Base-by-base conservation (phyloP, 148 eudicot species). In the Fagopyrum tataricum region DNA sequence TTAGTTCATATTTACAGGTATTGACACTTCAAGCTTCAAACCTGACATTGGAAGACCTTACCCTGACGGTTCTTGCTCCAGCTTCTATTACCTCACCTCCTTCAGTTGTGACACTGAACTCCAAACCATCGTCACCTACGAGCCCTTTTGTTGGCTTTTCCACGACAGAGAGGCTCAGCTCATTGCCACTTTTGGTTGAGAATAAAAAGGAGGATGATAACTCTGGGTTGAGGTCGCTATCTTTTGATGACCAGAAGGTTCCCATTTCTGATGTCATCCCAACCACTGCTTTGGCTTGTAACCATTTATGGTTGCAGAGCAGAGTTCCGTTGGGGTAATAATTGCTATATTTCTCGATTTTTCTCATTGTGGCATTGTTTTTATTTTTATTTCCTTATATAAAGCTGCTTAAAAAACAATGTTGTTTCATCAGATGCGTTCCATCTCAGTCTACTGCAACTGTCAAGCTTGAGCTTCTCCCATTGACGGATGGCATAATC, bases 1-100 rank as follows among this genome's bases (percentile, higher is more conserved):
- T 43, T 69, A 20, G n/a, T 85, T 72, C 68, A 68, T 78, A 26
- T 55, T 73, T 62, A 61, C 83, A 95, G 98, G 97, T 91, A 5
- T 86, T 91, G 83, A 95, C 98, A 71, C 97, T 95, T 85, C 97
- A 95, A 74, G 98, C 97, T 67, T 91, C 98, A 81, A 95, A 95
- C 82, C 82, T 95, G 77, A 91, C 97, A 13, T 79, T 93, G 44
- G 89, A 95, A 76, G 92, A 88, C 83, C 87, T 95, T 73, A 90
- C 85, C 64, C 72, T 95, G 77, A 95, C 96, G 24, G 90, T 95
- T 81, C 90, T 88, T 78, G 98, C 98, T 83, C 97, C 98, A 23
- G 88, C 97, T 31, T 91, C 97, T 39, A 82, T 89, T 78, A 84
- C 89, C 46, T 80, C 87, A 56, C 93, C 90, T 75, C 94, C 93